These are phyloP conservation scores for Sutorius australiensis DNA, from an alignment of 768 basidiomycete species.

Conservation along the genomic window DNA sequence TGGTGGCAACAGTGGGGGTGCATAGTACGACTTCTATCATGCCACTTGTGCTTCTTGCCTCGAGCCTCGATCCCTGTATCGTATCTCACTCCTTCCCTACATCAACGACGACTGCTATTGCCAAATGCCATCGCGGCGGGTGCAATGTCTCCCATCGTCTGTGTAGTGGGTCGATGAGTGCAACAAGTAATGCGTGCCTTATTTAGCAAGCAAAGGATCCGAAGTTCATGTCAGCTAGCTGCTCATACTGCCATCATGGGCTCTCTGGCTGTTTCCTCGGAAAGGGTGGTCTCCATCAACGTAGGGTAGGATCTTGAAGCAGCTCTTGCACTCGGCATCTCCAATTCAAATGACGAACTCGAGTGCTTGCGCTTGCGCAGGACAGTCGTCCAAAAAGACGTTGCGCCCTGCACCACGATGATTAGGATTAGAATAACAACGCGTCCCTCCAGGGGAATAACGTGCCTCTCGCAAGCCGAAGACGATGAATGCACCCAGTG, in stretches of 20 bases:
- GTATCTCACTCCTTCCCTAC: constrained; percentile 18
- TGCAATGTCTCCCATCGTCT: neutral
- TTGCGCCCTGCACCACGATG: constrained; percentile 33
- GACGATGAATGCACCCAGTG: constrained; percentile 43
- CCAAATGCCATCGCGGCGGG: neutral
- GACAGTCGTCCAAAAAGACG: constrained; percentile 31
- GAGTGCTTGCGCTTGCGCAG: constrained; percentile 9
- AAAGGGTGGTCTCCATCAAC: neutral
- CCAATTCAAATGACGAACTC: constrained; percentile 8
- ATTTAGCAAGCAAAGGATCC: neutral
- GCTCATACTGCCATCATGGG: constrained; percentile 11
- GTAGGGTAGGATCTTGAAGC: constrained; percentile 14
- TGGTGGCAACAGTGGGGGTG: constrained; percentile 58
- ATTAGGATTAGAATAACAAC: neutral
- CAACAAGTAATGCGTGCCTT: constrained; percentile 2
- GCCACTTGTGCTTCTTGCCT: constrained; percentile 9
- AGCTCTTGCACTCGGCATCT: constrained; percentile 24
- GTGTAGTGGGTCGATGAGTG: constrained; percentile 1
- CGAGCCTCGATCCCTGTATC: constrained; percentile 18
- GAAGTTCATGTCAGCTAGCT: neutral
- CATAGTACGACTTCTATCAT: constrained; percentile 41
- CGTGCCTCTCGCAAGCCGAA: constrained; percentile 49
- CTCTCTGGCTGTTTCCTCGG: constrained; percentile 5
- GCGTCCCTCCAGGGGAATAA: neutral
- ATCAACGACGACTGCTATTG: constrained; percentile 5